Evolutionary conservation across 129 eudicot species (phyloP), one percentile per base, ranked within the genome.

Genomic region (Apium graveolens): DNA sequence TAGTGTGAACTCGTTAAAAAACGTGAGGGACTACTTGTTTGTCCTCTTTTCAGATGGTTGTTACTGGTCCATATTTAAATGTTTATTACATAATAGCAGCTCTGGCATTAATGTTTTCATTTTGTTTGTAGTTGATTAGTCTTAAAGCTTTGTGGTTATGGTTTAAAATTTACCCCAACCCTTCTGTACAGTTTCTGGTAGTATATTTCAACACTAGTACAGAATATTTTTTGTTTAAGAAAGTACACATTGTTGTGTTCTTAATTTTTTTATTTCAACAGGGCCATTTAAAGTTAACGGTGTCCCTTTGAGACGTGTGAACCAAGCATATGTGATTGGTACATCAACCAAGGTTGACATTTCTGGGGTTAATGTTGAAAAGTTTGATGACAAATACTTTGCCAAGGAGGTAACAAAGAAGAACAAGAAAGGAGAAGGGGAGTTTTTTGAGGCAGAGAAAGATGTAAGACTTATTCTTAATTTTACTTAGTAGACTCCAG

Each of bases 261-360:
- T 75, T 18, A 20, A 4, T 49, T 34, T 51, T 66, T 17, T 5
- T 32, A 20, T 14, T 34, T 26, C 9, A 34, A 34, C 57, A 91
- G 97, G 97, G 6, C 97, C 97, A 0, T 91, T 84, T 77, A 89
- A 89, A 87, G 75, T 91, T 62, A 91, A 91, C 48, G 97, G 97
- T n/a, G 92, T 89, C 24, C 97, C 97, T 11, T 77, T 91, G 63
- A 91, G 97, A 76, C 89, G 97, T 55, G 93, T 89, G 46, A 91
- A 91, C 79, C 94, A 87, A 72, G 77, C 94, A 16, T 91, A 89
- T 71, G 92, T 89, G 55, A 86, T 91, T 78, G 94, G 86, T 24
- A 91, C 92, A 11, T 88, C 91, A 32, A 85, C 96, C 51, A 88
- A 90, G 85, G 90, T 90, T 20, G 96, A 90, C 78, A 45, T 88